Conservation (phyloP, 2,329 filamentous ascomycete genomes). For the Acrodontium crateriforme region DNA sequence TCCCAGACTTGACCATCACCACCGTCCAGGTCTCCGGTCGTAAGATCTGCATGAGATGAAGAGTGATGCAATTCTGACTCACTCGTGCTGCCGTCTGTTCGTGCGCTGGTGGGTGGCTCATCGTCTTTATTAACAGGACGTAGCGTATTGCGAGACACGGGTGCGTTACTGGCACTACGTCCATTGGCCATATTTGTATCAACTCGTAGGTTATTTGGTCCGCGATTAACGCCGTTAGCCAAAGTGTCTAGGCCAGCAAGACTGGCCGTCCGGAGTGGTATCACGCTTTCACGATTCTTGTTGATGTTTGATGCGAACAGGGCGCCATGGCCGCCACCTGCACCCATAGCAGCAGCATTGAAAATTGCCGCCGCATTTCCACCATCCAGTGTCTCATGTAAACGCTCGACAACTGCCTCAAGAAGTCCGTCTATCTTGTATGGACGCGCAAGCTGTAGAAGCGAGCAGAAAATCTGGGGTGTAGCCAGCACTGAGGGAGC, state of each 20-base stretch:
- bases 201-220: slow-evolving; percentile 29
- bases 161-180: slow-evolving; percentile 20
- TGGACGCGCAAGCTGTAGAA: slow-evolving; percentile 82
- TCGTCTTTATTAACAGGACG: slow-evolving; percentile 24
- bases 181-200: slow-evolving; percentile 35
- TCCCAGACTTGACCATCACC: slow-evolving; percentile 56
- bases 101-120: slow-evolving; percentile 22
- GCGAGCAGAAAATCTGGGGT: slow-evolving; percentile 87
- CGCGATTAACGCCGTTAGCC: slow-evolving; percentile 26
- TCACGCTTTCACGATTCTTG: not conserved
- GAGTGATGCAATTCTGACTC: too few species aligned
- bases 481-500: slow-evolving; percentile 68
- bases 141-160: slow-evolving; percentile 14
- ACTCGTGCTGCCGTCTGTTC: slow-evolving; percentile 20
- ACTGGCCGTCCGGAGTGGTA: slow-evolving; percentile 34
- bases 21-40: slow-evolving; percentile 19
- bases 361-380: slow-evolving; percentile 94
- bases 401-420: slow-evolving; percentile 79
- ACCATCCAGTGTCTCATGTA: slow-evolving; percentile 80
- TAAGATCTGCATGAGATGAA: too few species aligned
- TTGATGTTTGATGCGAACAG: slow-evolving; percentile 42
- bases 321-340: slow-evolving; percentile 77
- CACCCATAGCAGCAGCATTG: slow-evolving; percentile 96
- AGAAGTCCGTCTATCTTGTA: slow-evolving; percentile 88
- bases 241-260: slow-evolving; percentile 10